Conservation (phyloP, 495 filamentous ascomycete genomes). For the Neurospora sublineolata region DNA sequence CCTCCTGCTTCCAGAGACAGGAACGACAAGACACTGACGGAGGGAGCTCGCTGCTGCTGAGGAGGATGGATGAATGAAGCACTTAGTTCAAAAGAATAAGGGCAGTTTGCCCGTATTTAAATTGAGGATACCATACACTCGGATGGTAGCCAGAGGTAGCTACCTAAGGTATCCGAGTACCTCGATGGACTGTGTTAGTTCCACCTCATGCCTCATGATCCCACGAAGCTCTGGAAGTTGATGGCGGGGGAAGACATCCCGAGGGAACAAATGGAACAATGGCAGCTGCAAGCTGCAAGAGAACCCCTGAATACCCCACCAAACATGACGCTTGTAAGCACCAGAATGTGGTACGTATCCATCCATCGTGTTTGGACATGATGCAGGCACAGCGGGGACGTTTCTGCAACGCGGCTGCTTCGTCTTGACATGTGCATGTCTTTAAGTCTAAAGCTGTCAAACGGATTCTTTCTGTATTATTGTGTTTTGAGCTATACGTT, state of each 20-base stretch:
- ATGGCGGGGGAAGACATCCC: constrained; percentile 12
- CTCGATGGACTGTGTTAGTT: not conserved
- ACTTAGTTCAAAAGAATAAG: not conserved
- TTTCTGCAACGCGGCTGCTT: not conserved
- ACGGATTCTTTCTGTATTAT: not conserved
- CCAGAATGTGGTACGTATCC: not conserved
- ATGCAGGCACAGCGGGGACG: not conserved
- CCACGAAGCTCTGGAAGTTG: not conserved
- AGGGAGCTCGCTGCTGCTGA: not conserved
- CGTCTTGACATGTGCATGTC: not conserved
- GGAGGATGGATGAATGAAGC: not conserved
- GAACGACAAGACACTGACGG: not conserved
- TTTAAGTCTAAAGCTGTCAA: not conserved
- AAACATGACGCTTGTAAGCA: not conserved
- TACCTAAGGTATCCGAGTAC: not conserved
- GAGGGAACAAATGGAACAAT: constrained; percentile 10
- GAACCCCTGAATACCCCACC: constrained; percentile 4
- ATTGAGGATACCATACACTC: not conserved
- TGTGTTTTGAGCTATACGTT: not conserved
- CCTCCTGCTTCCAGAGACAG: not conserved
- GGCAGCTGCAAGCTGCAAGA: constrained; percentile 9
- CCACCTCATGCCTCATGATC: not conserved
- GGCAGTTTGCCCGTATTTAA: not conserved
- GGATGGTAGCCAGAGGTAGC: not conserved
- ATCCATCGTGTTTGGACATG: not conserved